These are phyloP conservation scores for Diplodia corticola DNA, from an alignment of 2,329 filamentous ascomycete species.

Conservation along the genomic window DNA sequence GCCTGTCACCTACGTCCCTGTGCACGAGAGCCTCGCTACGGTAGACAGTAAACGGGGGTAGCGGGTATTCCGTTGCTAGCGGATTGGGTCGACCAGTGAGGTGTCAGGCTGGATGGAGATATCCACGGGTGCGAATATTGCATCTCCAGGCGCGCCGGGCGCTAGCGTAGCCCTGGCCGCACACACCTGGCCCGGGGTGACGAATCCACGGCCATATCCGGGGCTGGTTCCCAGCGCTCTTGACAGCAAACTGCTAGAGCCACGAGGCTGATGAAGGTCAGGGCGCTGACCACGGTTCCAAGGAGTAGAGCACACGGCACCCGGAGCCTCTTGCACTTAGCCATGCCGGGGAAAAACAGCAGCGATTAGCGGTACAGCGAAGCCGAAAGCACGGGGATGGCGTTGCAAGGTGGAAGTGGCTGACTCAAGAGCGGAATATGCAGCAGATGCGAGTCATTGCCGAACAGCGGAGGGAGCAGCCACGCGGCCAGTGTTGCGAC, in stretches of 20 bases:
- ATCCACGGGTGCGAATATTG: too few relatives aligned
- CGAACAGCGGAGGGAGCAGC: not conserved
- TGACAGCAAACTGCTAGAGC: not conserved
- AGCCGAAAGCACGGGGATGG: not conserved
- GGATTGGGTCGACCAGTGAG: too few relatives aligned
- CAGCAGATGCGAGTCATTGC: not conserved
- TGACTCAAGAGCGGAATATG: constrained; percentile 1
- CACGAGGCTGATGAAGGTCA: not conserved
- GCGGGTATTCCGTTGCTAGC: too few relatives aligned
- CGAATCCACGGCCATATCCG: too few relatives aligned
- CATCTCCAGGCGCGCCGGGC: too few relatives aligned
- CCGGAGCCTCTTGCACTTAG: not conserved
- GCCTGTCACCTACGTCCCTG: too few relatives aligned
- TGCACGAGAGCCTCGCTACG: too few relatives aligned
- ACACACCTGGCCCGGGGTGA: too few relatives aligned
- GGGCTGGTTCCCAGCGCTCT: too few relatives aligned
- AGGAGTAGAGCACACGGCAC: not conserved
- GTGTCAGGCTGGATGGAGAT: too few relatives aligned
- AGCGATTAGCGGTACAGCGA: not conserved
- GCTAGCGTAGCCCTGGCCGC: too few relatives aligned
- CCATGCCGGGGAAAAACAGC: not conserved
- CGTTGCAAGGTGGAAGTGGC: not conserved
- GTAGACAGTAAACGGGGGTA: too few relatives aligned
- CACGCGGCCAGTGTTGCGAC: not conserved
- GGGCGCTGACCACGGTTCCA: not conserved